These are phyloP conservation scores for Sutorius australiensis DNA, from an alignment of 768 basidiomycete genomes.

Conservation along the genomic window DNA sequence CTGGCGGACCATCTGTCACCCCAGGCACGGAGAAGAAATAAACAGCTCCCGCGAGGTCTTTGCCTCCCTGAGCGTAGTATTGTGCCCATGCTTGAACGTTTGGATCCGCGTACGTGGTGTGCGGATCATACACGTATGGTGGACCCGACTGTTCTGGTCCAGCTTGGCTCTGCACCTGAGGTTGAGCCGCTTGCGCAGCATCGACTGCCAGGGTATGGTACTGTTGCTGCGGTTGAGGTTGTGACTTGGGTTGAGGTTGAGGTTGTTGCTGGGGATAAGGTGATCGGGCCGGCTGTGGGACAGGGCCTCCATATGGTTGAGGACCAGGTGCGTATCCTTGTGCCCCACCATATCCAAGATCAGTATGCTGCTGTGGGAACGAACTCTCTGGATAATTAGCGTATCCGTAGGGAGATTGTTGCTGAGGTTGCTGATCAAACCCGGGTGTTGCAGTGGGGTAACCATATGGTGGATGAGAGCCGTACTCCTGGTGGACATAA, in stretches of 20 bases:
- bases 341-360: constrained; percentile 20
- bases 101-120: constrained; percentile 65
- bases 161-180: constrained; percentile 14
- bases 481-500: constrained; percentile 32
- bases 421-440: constrained; percentile 41
- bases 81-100: constrained; percentile 86
- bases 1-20: constrained; percentile 45
- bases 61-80: constrained; percentile 80
- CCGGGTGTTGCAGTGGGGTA: constrained; percentile 36
- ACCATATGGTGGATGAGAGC: constrained; percentile 43
- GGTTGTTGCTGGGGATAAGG: constrained; percentile 32
- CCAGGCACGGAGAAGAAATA: constrained; percentile 81
- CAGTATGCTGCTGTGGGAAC: constrained; percentile 26
- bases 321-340: constrained; percentile 20
- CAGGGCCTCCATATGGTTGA: constrained; percentile 22
- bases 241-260: constrained; percentile 13
- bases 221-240: constrained; percentile 17
- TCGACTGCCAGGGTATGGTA: constrained; percentile 12
- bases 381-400: constrained; percentile 24
- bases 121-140: constrained; percentile 59
- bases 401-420: constrained; percentile 28
- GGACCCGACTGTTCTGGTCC: constrained; percentile 34
- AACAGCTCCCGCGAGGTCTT: constrained; percentile 67
- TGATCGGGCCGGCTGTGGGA: constrained; percentile 28
- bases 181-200: constrained; percentile 4